These are phyloP conservation scores for Phytophthora citricola DNA, from an alignment of 352 stramenopile species.

Conservation along the genomic window DNA sequence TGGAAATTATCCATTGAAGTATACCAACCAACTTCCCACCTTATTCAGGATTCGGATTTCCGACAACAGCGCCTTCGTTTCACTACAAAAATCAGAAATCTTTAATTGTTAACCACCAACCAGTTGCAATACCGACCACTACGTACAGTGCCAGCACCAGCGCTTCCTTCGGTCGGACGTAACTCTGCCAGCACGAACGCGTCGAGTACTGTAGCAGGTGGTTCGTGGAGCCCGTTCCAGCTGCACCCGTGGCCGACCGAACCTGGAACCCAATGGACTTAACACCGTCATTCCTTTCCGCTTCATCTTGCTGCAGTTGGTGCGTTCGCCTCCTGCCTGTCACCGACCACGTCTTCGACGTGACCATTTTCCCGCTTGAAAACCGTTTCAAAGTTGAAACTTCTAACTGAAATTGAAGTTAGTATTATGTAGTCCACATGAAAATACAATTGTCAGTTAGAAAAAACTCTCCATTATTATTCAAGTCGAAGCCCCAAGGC, in stretches of 20 bases:
- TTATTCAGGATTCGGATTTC: conserved; percentile 83
- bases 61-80: conserved; percentile 68
- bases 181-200: conserved; percentile 69
- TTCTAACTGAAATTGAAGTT: not conserved
- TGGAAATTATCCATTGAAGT: not conserved
- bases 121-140: not conserved
- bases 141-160: conserved; percentile 62
- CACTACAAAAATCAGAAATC: conserved; percentile 32
- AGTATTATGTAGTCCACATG: too few species aligned
- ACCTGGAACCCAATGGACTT: conserved; percentile 48
- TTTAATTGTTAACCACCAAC: not conserved
- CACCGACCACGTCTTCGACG: not conserved
- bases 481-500: too few species aligned
- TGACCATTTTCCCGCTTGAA: not conserved
- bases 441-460: too few species aligned
- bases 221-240: conserved; percentile 35
- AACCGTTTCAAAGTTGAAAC: conserved; percentile 20
- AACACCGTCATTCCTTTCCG: conserved; percentile 11
- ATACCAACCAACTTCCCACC: conserved; percentile 22
- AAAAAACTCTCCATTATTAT: too few species aligned
- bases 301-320: not conserved
- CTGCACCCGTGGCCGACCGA: conserved; percentile 42
- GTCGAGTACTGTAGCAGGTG: conserved; percentile 66
- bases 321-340: not conserved
- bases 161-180: conserved; percentile 51